Evolutionary conservation across 768 basidiomycete species (phyloP), one percentile per base, ranked within the genome.

Genomic region (Russula sp.): DNA sequence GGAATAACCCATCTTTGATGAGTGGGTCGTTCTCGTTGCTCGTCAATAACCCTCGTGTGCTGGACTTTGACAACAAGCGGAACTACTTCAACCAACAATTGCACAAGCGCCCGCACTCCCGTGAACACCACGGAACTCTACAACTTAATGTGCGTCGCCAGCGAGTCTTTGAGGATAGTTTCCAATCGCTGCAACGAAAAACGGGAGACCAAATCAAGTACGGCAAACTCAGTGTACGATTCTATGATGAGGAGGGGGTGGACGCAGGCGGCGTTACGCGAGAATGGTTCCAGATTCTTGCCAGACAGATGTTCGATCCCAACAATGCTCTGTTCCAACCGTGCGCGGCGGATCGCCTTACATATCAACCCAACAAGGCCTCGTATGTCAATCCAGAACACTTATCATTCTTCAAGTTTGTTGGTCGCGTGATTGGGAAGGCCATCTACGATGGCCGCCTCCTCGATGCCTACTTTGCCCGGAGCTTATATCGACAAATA

Each of bases 1-100:
- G 97, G 66, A 98, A 95, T 74, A 98, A 98, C 72, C 97, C 97
- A 2, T 94, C 95, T 0, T 75, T 99, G 47, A 95, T 99, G 91
- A 93, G 92, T 69, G 97, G 97, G 11, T 98, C 96, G 1, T 99
- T 99, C 81, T 94, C 95, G 16, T 81, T 99, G 1, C 80, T 99
- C 66, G 90, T 99, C 51, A 87, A 95, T 76, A 99, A 99, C 70
- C 88, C 97, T 52, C 87, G 93, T 35, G 94, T 98, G 27, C 83
- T 99, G 60, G 97, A 98, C 79, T 98, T 98, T 72, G 97, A 98
- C 79, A 98, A 98, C 85, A 99, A 99, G 78, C 86, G 97, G 40
- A 96, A 95, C 71, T 95, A 93, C 76, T 94, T 94, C 77, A 87
- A 82, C 48, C 94, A 96, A 73, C 93, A 95, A 72, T 80, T 97